phyloP scores from a whole-genome alignment of 2,329 filamentous ascomycete genomes.

The Fusarium sambucinum region DNA sequence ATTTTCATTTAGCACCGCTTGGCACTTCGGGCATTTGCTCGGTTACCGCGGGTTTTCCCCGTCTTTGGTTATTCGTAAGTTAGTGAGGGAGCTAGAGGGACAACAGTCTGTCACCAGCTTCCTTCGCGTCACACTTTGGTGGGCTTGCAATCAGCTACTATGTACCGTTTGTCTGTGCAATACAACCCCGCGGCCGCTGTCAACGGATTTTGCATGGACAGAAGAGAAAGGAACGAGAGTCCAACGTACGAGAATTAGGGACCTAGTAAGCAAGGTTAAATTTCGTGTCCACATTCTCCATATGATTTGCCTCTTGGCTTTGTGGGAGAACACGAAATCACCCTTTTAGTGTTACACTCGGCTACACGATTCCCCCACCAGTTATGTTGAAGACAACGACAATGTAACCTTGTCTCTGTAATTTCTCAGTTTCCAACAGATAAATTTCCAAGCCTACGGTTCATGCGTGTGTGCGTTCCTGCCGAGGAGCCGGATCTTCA shows the following conservation, averaged over 20 bases:
- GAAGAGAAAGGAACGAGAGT: not conserved
- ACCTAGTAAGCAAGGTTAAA: not conserved
- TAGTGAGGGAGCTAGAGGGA: not conserved
- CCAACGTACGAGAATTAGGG: not conserved
- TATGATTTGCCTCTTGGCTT: not conserved
- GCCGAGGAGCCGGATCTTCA: slow-evolving; percentile 4
- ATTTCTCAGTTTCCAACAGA: not conserved
- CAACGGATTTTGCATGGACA: slow-evolving; percentile 5
- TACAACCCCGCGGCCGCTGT: not conserved
- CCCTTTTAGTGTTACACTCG: not conserved
- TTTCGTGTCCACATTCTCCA: not conserved
- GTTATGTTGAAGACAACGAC: not conserved
- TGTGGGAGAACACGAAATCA: not conserved
- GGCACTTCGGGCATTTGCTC: not conserved
- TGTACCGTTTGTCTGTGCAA: not conserved
- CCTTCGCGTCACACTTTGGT: not conserved
- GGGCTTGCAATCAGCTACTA: not conserved
- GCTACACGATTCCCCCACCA: not conserved
- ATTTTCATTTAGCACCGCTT: slow-evolving; percentile 1
- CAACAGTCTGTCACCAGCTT: not conserved
- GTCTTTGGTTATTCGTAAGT: not conserved
- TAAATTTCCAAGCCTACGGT: not conserved
- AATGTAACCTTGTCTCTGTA: not conserved
- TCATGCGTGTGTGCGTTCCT: not conserved
- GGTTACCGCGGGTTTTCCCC: not conserved